Base-by-base conservation (phyloP, 1,284 basidiomycete genomes). In the Golubevia pallescens region DNA sequence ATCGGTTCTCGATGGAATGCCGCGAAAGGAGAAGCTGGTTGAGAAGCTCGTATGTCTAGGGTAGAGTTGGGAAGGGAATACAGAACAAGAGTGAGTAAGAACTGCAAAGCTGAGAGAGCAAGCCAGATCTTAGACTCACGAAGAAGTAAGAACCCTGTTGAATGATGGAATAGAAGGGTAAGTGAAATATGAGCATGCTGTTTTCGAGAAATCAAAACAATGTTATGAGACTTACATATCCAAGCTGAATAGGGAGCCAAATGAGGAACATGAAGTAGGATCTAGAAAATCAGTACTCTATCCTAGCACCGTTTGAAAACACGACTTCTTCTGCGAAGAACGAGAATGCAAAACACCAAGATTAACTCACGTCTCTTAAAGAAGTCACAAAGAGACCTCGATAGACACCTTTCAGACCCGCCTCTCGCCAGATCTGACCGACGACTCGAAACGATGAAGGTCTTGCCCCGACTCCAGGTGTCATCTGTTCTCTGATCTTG, bases 401-500 rank as follows among this genome's bases (percentile, higher is more conserved):
- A 53, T 68, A 81, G 7, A 81, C 19, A 10, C 75, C 78, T 8
- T 62, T 34, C 4, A 78, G 1, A 0, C 78, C 75, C 54, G 68
- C 68, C 1, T 55, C 63, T 2, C 42, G 59, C 1, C 75, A 23
- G 14, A 81, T 67, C 1, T 70, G 57, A 2, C 58, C 58, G 20
- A 80, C 59, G 4, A 63, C 28, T 23, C 28, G 32, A 48, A 48
- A 48, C 10, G 55, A 14, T n/a, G 55, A 57, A 1, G 23, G 55
- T 57, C 55, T 34, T 13, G 23, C 23, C 55, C 32, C 42, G 8
- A 48, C 16, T 48, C 42, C 42, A 3, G 32, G 60, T 32, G 71
- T 58, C 63, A 78, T 75, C 67, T 82, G 80, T 63, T 82, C 67
- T 5, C 77, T 71, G 51, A 82, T 81, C 70, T 82, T 82, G 63